These are phyloP conservation scores for Fusarium buharicum DNA, from an alignment of 2,329 filamentous ascomycete species.

Conservation along the genomic window DNA sequence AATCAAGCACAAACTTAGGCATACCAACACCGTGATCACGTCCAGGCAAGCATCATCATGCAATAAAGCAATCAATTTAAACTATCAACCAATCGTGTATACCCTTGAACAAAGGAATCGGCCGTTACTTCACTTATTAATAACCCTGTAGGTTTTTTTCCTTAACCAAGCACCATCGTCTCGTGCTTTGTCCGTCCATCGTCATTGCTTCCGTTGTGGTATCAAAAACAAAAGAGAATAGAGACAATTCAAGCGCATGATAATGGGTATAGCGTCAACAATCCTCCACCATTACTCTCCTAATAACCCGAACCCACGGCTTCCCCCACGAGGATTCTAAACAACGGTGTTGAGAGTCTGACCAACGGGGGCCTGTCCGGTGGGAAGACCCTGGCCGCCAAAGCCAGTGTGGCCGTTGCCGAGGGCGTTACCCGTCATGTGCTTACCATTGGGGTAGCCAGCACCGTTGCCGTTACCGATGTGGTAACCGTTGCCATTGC, in stretches of 20 bases:
- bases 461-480: conserved; percentile 26
- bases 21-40: background rate
- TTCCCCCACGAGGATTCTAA: conserved; percentile 23
- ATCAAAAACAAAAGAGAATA: conserved; percentile 36
- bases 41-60: background rate
- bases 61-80: conserved; percentile 34
- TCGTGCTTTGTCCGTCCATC: conserved; percentile 22
- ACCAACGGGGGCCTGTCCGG: conserved; percentile 20
- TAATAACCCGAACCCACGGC: background rate
- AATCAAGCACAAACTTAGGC: no score
- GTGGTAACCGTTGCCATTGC: conserved; percentile 19
- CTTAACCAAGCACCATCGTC: conserved; percentile 21
- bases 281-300: conserved; percentile 17
- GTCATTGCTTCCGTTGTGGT: conserved; percentile 38
- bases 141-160: conserved; percentile 20
- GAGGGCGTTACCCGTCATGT: conserved; percentile 31
- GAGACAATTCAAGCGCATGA: conserved; percentile 28
- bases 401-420: conserved; percentile 12
- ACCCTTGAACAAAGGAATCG: conserved; percentile 37
- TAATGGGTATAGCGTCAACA: conserved; percentile 43
- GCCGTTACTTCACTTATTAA: conserved; percentile 26
- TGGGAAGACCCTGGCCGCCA: conserved; percentile 1
- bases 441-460: conserved; percentile 21
- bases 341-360: background rate
- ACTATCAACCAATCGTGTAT: conserved; percentile 31